Evolutionary conservation across 1,284 basidiomycete genomes (phyloP).

Genomic region (Sanghuangporus baumii): DNA sequence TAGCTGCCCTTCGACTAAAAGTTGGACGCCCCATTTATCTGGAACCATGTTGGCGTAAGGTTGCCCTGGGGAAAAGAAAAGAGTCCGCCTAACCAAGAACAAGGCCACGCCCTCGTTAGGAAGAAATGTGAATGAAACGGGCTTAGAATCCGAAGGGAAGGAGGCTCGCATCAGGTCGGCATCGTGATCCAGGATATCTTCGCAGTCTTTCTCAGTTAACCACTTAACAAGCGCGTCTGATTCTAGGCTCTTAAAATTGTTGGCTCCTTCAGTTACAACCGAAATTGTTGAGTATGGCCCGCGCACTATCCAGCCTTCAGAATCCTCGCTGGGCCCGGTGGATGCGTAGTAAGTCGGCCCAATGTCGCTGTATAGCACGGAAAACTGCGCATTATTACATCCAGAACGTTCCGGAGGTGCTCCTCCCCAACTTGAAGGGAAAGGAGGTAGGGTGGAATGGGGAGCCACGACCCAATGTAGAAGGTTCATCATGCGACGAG

Average conservation of each 20-base stretch:
- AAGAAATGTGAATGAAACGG: slow-evolving; percentile 11
- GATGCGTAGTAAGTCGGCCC: slow-evolving; percentile 47
- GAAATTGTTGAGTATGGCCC: slow-evolving; percentile 40
- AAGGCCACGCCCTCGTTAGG: slow-evolving; percentile 14
- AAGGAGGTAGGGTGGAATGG: slow-evolving; percentile 23
- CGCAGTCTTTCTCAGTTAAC: slow-evolving; percentile 7
- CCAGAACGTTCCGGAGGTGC: slow-evolving; percentile 26
- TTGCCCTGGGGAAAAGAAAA: slow-evolving; percentile 36
- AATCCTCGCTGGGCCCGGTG: slow-evolving; percentile 34
- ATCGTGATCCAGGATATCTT: slow-evolving; percentile 15
- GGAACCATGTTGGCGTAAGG: slow-evolving; percentile 14
- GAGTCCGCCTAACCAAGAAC: slow-evolving; percentile 18
- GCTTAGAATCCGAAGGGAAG: neutral
- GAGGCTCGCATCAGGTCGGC: slow-evolving; percentile 17
- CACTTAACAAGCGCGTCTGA: neutral
- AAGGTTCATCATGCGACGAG: slow-evolving; percentile 46
- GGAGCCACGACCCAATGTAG: slow-evolving; percentile 44
- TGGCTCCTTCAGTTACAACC: slow-evolving; percentile 26
- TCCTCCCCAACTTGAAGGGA: slow-evolving; percentile 35
- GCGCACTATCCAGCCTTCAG: slow-evolving; percentile 44
- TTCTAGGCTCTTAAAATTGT: neutral
- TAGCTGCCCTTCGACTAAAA: neutral
- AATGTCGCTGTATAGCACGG: slow-evolving; percentile 60
- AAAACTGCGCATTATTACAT: slow-evolving; percentile 36
- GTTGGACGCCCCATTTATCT: slow-evolving; percentile 4